Evolutionary conservation across 2,329 filamentous ascomycete genomes (phyloP).

Genomic region (Aspergillus sp.): DNA sequence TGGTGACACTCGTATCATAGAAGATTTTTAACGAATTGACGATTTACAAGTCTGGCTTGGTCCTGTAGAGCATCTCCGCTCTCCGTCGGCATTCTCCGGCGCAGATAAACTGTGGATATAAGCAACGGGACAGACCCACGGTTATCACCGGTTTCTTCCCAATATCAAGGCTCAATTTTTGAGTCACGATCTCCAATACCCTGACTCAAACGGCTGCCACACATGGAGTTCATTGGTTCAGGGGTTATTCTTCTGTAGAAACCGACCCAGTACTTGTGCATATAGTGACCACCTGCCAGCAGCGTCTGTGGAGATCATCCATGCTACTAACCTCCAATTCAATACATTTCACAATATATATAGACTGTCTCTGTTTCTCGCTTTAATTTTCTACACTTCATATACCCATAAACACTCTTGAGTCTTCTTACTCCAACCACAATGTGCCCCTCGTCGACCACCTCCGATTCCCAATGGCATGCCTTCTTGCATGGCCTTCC

Average conservation of each 20-base stretch:
- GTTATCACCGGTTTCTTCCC: not conserved
- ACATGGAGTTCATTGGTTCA: not conserved
- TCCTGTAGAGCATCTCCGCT: constrained; percentile 3
- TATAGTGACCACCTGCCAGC: too few species aligned
- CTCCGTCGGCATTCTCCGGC: constrained; percentile 12
- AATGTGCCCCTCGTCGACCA: constrained; percentile 27
- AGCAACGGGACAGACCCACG: not conserved
- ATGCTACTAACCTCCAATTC: not conserved
- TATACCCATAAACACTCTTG: not conserved
- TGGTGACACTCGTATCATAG: not conserved
- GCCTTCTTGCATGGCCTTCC: constrained; percentile 65
- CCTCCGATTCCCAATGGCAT: constrained; percentile 59
- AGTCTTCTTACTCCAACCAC: not conserved
- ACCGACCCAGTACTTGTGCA: too few species aligned
- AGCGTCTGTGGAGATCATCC: not conserved
- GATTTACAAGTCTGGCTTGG: not conserved
- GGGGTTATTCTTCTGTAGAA: too few species aligned
- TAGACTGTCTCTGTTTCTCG: not conserved
- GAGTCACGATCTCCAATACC: not conserved
- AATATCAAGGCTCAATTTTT: not conserved
- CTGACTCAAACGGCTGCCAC: not conserved
- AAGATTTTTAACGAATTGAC: constrained; percentile 1
- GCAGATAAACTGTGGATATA: constrained; percentile 3
- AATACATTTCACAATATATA: not conserved
- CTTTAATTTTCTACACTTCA: not conserved